phyloP scores from a whole-genome alignment of 2,329 filamentous ascomycete genomes.

The Nannizziopsis barbatae region DNA sequence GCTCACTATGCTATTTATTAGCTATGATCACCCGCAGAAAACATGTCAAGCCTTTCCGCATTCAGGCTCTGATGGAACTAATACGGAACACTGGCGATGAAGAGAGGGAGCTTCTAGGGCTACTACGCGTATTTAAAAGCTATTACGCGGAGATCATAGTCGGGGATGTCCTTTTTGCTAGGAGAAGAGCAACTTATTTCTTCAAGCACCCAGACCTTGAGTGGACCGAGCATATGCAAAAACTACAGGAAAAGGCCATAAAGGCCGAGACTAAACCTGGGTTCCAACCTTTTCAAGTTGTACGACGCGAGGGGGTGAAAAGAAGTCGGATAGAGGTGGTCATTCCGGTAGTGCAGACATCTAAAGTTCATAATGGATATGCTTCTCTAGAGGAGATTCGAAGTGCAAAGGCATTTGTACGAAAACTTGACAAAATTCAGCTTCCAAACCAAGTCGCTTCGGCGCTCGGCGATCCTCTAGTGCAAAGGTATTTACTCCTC shows the following conservation, averaged over 20 bases:
- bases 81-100: conserved; percentile 46
- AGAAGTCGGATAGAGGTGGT: conserved; percentile 41
- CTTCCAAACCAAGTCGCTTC: conserved; percentile 72
- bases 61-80: conserved; percentile 55
- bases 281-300: conserved; percentile 52
- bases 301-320: conserved; percentile 42
- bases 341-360: conserved; percentile 62
- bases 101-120: conserved; percentile 61
- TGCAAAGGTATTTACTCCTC: conserved; percentile 64
- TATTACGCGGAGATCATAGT: conserved; percentile 85
- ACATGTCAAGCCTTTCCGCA: conserved; percentile 73
- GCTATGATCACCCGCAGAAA: conserved; percentile 68
- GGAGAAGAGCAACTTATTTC: conserved; percentile 25
- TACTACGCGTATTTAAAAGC: conserved; percentile 76
- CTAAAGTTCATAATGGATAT: conserved; percentile 52
- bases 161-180: conserved; percentile 47
- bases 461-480: conserved; percentile 60
- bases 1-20: conserved; percentile 60
- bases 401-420: conserved; percentile 56
- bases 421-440: conserved; percentile 65
- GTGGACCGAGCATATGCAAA: conserved; percentile 58
- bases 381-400: conserved; percentile 64
- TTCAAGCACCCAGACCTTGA: conserved; percentile 59
- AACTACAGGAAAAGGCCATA: conserved; percentile 50
- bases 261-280: conserved; percentile 25